Conservation (phyloP, 495 filamentous ascomycete genomes). For the Penicillium crystallinum region DNA sequence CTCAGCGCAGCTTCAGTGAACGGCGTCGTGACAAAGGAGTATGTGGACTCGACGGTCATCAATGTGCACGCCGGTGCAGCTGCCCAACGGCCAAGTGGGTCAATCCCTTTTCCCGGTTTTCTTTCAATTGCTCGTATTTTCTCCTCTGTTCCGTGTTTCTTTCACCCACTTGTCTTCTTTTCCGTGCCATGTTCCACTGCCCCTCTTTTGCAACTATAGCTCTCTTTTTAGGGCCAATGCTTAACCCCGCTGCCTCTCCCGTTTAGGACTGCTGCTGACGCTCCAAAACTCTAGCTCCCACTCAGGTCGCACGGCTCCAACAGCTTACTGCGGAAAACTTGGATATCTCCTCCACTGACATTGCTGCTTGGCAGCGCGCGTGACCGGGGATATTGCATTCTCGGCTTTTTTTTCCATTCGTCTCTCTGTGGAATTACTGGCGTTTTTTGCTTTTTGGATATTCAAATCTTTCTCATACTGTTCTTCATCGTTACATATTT, state of each 20-base stretch:
- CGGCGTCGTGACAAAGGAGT: constrained; percentile 31
- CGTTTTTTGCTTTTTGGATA: background rate
- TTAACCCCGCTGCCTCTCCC: background rate
- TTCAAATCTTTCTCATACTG: too few species aligned
- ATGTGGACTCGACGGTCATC: constrained; percentile 32
- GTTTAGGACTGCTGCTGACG: constrained; percentile 13
- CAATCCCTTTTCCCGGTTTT: constrained; percentile 1
- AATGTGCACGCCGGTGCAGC: constrained; percentile 28
- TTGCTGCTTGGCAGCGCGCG: constrained; percentile 31
- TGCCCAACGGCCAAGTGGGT: constrained; percentile 35
- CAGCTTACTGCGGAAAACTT: constrained; percentile 33
- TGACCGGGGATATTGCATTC: constrained; percentile 9
- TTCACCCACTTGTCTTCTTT: background rate
- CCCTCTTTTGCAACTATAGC: background rate
- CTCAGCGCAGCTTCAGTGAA: constrained; percentile 27
- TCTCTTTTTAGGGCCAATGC: background rate
- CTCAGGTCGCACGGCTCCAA: constrained; percentile 26
- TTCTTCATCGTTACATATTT: too few species aligned
- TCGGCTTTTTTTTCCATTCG: constrained; percentile 1
- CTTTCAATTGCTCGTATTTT: background rate
- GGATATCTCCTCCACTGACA: constrained; percentile 33
- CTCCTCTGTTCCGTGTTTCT: background rate
- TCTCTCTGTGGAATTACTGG: background rate
- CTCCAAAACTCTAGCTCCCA: constrained; percentile 19
- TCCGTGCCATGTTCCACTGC: background rate